Evolutionary conservation across 2,329 filamentous ascomycete species (phyloP), one percentile per base, ranked within the genome.

Genomic region (Septoria linicola): DNA sequence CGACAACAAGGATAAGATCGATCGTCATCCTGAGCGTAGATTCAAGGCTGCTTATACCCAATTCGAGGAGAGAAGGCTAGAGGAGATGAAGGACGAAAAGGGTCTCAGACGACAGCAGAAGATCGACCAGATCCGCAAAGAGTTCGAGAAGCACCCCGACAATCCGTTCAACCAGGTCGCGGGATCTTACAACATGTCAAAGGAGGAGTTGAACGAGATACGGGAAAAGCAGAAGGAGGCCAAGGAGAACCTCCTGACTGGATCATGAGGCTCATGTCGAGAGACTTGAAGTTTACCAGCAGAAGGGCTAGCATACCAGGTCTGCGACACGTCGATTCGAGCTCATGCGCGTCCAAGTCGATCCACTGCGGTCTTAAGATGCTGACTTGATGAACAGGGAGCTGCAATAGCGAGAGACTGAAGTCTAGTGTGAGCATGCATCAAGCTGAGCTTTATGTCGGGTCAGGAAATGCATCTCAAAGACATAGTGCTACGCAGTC

Each of bases 81-180:
- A 82, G 2, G 90, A 97, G 78, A 89, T 96, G 80, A 88, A 92
- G 66, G 75, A 81, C 48, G 90, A 96, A 70, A 87, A 86, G 51
- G 89, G 89, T 0, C 71, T 97, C 67, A 78, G 91, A 51, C 77
- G 88, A 62, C 82, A 95, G 62, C 91, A 96, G 80, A 86, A 88
- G 72, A 84, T 91, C 64, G 87, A 92, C 58, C 79, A 85, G 66
- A 88, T 95, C 60, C 74, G 81, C 57, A 95, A 95, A 77, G 93
- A 97, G 74, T 99, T 97, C 70, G 87, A 95, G 72, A 95, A 89
- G 77, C 88, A 87, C 65, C 85, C 88, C 1, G 92, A 97, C 63
- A 99, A 99, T 70, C 93, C 93, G 11, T 93, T 95, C 74, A 96
- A 96, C 73, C 89, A 95, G 74, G 84, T 85, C 13, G 82, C 76